These are phyloP conservation scores for Tothia fuscella DNA, from an alignment of 2,329 filamentous ascomycete species.

Conservation along the genomic window DNA sequence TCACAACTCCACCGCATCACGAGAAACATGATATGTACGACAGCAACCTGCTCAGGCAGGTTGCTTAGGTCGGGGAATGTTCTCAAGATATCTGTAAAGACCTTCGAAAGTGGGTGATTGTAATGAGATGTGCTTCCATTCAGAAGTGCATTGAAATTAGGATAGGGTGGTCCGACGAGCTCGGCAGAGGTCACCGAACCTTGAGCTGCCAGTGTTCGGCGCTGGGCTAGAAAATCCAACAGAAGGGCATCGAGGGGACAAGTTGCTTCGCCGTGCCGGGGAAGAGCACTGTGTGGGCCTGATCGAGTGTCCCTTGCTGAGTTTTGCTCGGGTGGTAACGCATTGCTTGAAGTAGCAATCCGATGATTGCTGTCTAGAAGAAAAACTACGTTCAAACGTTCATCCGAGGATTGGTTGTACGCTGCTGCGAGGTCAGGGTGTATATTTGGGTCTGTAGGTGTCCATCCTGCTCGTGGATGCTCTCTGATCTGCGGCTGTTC, in stretches of 20 bases:
- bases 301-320: constrained; percentile 11
- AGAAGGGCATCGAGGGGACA: constrained; percentile 71
- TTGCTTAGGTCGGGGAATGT: constrained; percentile 70
- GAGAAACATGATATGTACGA: constrained; percentile 78
- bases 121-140: constrained; percentile 52
- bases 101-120: constrained; percentile 67
- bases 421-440: constrained; percentile 6
- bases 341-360: constrained; percentile 40
- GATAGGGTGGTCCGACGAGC: constrained; percentile 65
- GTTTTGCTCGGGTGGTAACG: constrained; percentile 21
- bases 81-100: constrained; percentile 73
- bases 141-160: constrained; percentile 65
- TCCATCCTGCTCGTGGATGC: constrained; percentile 2
- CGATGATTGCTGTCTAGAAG: constrained; percentile 49
- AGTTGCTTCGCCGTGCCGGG: constrained; percentile 51
- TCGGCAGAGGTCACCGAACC: constrained; percentile 48
- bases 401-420: constrained; percentile 23
- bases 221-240: constrained; percentile 63
- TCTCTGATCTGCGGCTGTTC: not conserved
- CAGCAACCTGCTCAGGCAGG: constrained; percentile 72
- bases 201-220: constrained; percentile 52
- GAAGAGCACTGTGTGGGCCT: constrained; percentile 18
- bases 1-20: constrained; percentile 73
- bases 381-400: constrained; percentile 62
- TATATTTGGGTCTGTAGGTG: not conserved